Evolutionary conservation across 768 basidiomycete species (phyloP), one percentile per base, ranked within the genome.

Genomic region (Grammothele lineata): DNA sequence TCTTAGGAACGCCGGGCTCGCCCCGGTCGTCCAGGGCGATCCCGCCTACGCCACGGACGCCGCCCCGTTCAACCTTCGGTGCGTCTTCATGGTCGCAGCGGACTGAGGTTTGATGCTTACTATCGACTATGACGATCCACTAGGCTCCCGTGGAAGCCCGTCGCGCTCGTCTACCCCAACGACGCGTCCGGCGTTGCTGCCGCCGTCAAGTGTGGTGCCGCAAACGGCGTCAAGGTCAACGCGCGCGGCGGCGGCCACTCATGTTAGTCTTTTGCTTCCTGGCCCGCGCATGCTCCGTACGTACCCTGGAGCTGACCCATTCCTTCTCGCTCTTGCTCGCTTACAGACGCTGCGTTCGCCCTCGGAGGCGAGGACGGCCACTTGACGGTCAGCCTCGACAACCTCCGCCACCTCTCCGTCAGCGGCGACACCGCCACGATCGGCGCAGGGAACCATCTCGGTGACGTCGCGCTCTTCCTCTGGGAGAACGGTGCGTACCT

Each of bases 391-490:
- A 34, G 32, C 11, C 42, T 43, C 21, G 42, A 43, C 42, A 11
- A 35, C 10, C 42, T 43, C 42, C 42, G 42, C 21, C 42, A 43
- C 21, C 22, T 43, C 8, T 43, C 42, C 5, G 1, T 43, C 21
- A 23, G 14, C 32, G 42, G 33, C 14, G 32, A 34, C 12, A 23
- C 11, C 21, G 42, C 33, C 21, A 43, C 42, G 4, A 43, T 43
- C 24, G 42, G 42, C 14, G 42, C 32, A 1, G 42, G 42, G 2
- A 43, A 43, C 34, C 33, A 24, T 24, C 42, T 43, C 3, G 42
- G 42, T 11, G 42, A 43, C 24, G 42, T 43, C 6, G 42, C 42
- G 17, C 42, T 43, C 8, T 43, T n/a, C 22, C 42, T 43, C 33
- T 43, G 42, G 42, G 21, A 43, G 17, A 34, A 33, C 21, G 42